Base-by-base conservation (phyloP, 2,329 filamentous ascomycete species). In the Neospermospora avenae region DNA sequence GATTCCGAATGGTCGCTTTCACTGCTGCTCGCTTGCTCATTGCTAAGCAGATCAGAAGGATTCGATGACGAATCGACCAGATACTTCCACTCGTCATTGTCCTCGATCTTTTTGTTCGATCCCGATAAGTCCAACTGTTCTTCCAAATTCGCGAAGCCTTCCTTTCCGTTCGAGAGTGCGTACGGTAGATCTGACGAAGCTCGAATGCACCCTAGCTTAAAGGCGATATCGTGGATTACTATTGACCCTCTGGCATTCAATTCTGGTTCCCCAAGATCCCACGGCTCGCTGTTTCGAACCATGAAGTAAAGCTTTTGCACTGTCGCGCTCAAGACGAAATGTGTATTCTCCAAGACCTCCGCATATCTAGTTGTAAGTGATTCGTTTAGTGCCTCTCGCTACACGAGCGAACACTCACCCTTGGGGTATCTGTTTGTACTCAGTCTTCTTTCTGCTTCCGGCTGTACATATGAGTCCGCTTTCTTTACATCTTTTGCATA, bases 231-330 rank as follows among this genome's bases (percentile, higher is more conserved):
- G 74, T 87, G 84, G 56, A 87, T 84, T 24, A 87, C 80, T 3
- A 84, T 84, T 67, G 84, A 81, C 37, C 83, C 83, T 56, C 82
- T 77, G 63, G 85, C 83, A 70, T 87, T 87, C 65, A 86, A 74
- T 63, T 85, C 83, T 3, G 84, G 84, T 67, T 86, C 83, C n/a
- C 81, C 83, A 16, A 86, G 75, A 13, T 84, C 81, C 84, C 84
- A 87, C 3, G 76, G 69, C 67, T 86, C 82, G 20, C 77, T 75
- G 61, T 77, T 82, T 63, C 82, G 78, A 48, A 87, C 80, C 84
- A 87, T 87, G 56, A 78, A 77, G 71, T 87, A 87, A 24, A 87
- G 78, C 73, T 87, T 87, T 71, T 86, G 84, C 1, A 86, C 82
- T 18, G 84, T 86, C 58, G 83, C 83, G 60, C 86, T 84, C 58